Evolutionary conservation across 1,284 basidiomycete species (phyloP).

Genomic region (Austroboletus rostrupii): DNA sequence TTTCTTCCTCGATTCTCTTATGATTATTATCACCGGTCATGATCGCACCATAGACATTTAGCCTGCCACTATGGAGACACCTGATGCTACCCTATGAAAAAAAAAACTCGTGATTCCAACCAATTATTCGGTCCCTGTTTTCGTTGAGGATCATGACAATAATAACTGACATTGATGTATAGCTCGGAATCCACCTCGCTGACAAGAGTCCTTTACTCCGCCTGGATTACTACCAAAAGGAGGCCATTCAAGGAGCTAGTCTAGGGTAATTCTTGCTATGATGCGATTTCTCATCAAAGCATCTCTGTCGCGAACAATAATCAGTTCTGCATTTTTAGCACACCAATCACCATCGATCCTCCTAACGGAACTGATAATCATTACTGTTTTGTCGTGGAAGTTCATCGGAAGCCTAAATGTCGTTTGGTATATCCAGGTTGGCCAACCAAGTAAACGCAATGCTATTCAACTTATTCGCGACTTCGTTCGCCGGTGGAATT

Average conservation of each 20-base stretch:
- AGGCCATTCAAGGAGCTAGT: not conserved
- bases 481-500: too few relatives aligned
- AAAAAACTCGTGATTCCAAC: slow-evolving; percentile 2
- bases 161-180: slow-evolving; percentile 11
- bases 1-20: not conserved
- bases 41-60: slow-evolving; percentile 7
- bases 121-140: slow-evolving; percentile 5
- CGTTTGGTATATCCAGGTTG: slow-evolving; percentile 3
- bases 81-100: not conserved
- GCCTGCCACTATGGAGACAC: slow-evolving; percentile 4
- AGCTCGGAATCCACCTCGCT: slow-evolving; percentile 3
- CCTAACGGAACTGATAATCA: not conserved
- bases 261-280: not conserved
- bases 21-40: not conserved
- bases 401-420: slow-evolving; percentile 12
- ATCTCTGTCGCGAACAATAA: slow-evolving; percentile 2
- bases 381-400: slow-evolving; percentile 12
- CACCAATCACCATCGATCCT: slow-evolving; percentile 2
- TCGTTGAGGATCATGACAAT: slow-evolving; percentile 7
- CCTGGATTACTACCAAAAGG: not conserved
- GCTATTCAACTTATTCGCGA: slow-evolving; percentile 6
- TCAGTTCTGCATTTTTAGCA: slow-evolving; percentile 10
- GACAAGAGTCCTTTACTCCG: not conserved
- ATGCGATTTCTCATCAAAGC: slow-evolving; percentile 2
- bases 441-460: slow-evolving; percentile 4